These are phyloP conservation scores for Alternaria viburni DNA, from an alignment of 2,329 filamentous ascomycete genomes.

Conservation along the genomic window DNA sequence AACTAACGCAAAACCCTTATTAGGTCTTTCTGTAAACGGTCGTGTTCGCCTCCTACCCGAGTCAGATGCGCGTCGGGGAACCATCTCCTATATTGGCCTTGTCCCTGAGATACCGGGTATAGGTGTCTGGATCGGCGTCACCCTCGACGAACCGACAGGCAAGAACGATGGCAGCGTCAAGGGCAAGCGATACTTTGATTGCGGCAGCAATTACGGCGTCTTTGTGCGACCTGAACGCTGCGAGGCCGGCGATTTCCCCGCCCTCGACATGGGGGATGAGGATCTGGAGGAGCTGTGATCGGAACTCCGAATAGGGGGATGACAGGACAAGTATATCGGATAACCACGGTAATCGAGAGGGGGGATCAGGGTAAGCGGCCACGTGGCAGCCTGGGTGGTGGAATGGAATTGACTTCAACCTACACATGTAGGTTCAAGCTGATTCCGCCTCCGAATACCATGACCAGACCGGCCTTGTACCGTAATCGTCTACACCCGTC, in stretches of 20 bases:
- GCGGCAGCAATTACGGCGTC: conserved; percentile 72
- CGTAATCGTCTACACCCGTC: too few relatives aligned
- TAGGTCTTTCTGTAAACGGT: conserved; percentile 35
- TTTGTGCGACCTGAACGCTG: conserved; percentile 81
- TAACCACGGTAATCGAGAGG: background rate
- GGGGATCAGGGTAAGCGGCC: background rate
- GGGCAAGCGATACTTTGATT: conserved; percentile 73
- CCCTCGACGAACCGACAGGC: conserved; percentile 78
- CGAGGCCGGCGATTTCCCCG: conserved; percentile 75
- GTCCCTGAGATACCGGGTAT: conserved; percentile 75
- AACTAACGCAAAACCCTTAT: conserved; percentile 10
- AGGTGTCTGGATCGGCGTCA: conserved; percentile 72
- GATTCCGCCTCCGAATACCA: background rate
- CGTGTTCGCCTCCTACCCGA: conserved; percentile 57
- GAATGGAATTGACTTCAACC: background rate
- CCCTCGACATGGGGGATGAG: conserved; percentile 59
- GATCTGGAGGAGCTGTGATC: conserved; percentile 67
- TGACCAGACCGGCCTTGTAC: background rate
- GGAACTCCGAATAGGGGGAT: background rate
- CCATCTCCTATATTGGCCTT: conserved; percentile 73
- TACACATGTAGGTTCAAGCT: background rate
- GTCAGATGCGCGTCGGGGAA: conserved; percentile 72
- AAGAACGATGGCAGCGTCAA: conserved; percentile 80
- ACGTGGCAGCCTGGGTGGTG: background rate
- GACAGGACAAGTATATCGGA: background rate